Conservation (phyloP, 164 flowering plant species). For the Aristolochia fimbriata region DNA sequence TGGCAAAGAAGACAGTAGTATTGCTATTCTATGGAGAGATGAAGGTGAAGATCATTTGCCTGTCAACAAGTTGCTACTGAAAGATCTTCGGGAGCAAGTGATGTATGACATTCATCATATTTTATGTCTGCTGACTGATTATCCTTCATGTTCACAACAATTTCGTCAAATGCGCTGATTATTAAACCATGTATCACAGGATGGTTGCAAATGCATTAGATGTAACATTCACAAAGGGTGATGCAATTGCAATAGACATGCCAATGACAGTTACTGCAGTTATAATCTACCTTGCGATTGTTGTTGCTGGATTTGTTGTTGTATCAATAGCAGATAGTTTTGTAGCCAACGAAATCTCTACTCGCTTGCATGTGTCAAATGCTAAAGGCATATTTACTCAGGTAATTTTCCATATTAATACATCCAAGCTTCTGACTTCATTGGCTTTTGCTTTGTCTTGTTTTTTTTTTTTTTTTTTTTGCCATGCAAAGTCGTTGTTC, state of each 20-base stretch:
- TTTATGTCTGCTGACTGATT: neutral
- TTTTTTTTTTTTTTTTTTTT: no score
- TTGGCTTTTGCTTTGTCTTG: no score
- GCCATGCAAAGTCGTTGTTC: no score
- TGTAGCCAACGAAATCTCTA: conserved; percentile 77
- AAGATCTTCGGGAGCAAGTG: conserved; percentile 72
- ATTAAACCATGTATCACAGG: conserved; percentile 27
- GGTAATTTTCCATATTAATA: conserved; percentile 22
- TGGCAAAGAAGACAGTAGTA: conserved; percentile 42
- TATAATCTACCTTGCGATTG: conserved; percentile 69
- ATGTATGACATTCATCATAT: conserved; percentile 33
- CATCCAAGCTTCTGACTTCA: no score
- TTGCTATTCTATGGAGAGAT: conserved; percentile 76
- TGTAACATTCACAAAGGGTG: conserved; percentile 63
- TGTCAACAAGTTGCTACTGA: conserved; percentile 46
- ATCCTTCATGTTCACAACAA: neutral
- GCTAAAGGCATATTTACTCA: conserved; percentile 93
- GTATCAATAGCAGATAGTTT: conserved; percentile 97
- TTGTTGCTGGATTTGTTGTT: conserved; percentile 75
- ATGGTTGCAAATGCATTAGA: conserved; percentile 84
- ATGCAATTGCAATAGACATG: conserved; percentile 90
- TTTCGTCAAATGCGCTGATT: neutral
- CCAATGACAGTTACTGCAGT: conserved; percentile 89
- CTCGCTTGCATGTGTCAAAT: conserved; percentile 66
- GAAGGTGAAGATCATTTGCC: conserved; percentile 59